phyloP scores from a whole-genome alignment of 208 protist species.

The Crithidia sp. region DNA sequence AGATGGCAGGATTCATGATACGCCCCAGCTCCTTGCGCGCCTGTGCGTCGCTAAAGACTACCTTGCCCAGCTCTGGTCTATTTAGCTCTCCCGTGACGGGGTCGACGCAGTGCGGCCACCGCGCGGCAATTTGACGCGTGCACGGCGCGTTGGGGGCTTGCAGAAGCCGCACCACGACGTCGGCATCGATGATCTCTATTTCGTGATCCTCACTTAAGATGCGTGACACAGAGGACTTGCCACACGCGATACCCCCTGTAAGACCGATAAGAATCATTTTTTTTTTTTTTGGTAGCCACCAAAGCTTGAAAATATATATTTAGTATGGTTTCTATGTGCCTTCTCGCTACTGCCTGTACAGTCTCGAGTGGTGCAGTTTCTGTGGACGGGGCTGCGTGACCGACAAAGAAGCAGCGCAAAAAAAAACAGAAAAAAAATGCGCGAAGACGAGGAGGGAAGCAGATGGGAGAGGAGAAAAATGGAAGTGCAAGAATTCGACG shows the following conservation, averaged over 20 bases:
- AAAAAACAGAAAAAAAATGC: too few species aligned
- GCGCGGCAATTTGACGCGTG: constrained; percentile 59
- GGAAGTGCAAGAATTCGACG: too few species aligned
- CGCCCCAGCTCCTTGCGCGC: constrained; percentile 59
- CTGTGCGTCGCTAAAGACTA: constrained; percentile 76
- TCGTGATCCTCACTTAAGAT: constrained; percentile 55
- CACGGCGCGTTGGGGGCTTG: constrained; percentile 69
- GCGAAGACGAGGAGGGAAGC: background rate
- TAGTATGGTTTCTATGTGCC: background rate
- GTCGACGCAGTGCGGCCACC: constrained; percentile 78
- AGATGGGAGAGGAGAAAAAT: too few species aligned
- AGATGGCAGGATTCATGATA: constrained; percentile 89
- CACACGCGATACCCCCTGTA: constrained; percentile 92
- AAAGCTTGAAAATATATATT: background rate
- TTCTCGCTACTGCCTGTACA: background rate
- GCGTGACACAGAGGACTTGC: constrained; percentile 87
- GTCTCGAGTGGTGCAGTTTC: too few species aligned
- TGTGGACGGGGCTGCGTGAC: too few species aligned
- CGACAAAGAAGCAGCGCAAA: too few species aligned
- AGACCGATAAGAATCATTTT: constrained; percentile 90
- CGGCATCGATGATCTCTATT: constrained; percentile 82
- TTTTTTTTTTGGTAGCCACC: background rate
- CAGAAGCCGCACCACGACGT: constrained; percentile 78
- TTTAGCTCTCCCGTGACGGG: constrained; percentile 66
- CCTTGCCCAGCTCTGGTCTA: constrained; percentile 60